A percentile compares a stretch with the other conserved stretches of the same genome.
Conservation (phyloP, 345 rosid genomes). For the Odontarrhena argentea region DNA sequence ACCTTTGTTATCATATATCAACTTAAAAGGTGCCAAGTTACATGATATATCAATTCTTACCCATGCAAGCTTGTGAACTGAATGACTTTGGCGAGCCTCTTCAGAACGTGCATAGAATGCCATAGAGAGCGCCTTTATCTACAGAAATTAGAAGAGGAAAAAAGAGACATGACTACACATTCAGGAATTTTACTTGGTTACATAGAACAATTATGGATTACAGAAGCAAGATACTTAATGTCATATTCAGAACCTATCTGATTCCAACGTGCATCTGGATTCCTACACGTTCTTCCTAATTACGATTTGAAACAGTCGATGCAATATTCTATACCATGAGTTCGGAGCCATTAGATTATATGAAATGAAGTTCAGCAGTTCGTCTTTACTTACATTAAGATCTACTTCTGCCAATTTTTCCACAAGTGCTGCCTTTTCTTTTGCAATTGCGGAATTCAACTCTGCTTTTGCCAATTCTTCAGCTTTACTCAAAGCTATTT, state of each 20-base stretch:
- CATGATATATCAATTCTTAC: conserved; percentile 44
- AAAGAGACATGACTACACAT: conserved; percentile 4
- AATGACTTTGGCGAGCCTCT: conserved; percentile 88
- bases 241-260: background rate
- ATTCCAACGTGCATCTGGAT: conserved; percentile 12
- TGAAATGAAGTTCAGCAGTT: background rate
- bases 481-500: conserved; percentile 53
- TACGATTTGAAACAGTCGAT: conserved; percentile 4
- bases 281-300: conserved; percentile 10
- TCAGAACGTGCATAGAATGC: conserved; percentile 96
- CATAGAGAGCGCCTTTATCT: conserved; percentile 90
- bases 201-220: conserved; percentile 1
- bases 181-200: conserved; percentile 5
- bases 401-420: conserved; percentile 89
- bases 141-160: conserved; percentile 25
- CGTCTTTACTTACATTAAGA: conserved; percentile 67
- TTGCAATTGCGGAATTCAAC: conserved; percentile 64
- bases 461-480: conserved; percentile 85
- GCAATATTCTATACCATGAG: conserved; percentile 17
- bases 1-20: conserved; percentile 8
- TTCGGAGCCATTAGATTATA: conserved; percentile 10
- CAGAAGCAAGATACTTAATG: too few species aligned
- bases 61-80: conserved; percentile 93
- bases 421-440: conserved; percentile 83
- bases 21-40: conserved; percentile 24